Evolutionary conservation across 2,329 filamentous ascomycete genomes (phyloP).

Genomic region (Penicillium sp.): DNA sequence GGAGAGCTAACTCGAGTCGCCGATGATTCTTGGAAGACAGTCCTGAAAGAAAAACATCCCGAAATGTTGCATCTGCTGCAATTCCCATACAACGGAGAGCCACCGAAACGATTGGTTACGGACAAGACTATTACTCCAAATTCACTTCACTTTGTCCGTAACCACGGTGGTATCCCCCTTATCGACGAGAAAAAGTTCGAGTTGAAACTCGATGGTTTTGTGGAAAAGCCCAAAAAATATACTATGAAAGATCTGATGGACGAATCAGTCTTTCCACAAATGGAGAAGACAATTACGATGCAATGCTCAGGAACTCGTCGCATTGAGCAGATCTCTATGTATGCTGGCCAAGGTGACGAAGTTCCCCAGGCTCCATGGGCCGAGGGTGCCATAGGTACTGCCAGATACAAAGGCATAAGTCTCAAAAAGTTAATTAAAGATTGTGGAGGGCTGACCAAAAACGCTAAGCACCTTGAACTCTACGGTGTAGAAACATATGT

Average conservation of each 20-base stretch:
- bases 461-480: conserved; percentile 68
- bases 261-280: conserved; percentile 62
- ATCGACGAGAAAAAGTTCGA: conserved; percentile 62
- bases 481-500: conserved; percentile 75
- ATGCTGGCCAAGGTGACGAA: conserved; percentile 70
- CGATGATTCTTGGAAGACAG: conserved; percentile 62
- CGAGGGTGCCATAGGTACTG: conserved; percentile 72
- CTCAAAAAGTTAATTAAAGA: conserved; percentile 72
- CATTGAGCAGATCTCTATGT: conserved; percentile 69
- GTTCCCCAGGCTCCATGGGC: conserved; percentile 58
- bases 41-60: conserved; percentile 61
- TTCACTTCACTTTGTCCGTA: conserved; percentile 67
- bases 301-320: conserved; percentile 72
- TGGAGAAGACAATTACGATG: conserved; percentile 63
- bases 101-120: conserved; percentile 62
- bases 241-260: conserved; percentile 65
- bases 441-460: conserved; percentile 64
- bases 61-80: conserved; percentile 67
- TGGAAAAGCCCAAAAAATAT: conserved; percentile 61
- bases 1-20: conserved; percentile 53
- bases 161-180: conserved; percentile 72
- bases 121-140: conserved; percentile 64
- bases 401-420: conserved; percentile 65
- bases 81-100: conserved; percentile 68
- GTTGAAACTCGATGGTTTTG: conserved; percentile 64